Conservation (phyloP, 768 basidiomycete species). For the Kwoniella botswanensis region DNA sequence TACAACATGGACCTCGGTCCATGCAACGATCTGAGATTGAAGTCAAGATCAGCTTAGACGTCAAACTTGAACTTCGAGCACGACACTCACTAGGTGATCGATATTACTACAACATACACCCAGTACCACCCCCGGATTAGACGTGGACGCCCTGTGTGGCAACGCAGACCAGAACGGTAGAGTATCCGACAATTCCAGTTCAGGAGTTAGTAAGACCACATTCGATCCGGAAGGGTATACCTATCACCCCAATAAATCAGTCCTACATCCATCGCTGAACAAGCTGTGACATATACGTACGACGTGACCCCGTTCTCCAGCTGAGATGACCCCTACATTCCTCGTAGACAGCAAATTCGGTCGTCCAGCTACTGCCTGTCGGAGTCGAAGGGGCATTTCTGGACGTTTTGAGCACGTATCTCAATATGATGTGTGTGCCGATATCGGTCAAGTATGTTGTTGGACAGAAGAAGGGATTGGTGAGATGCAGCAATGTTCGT, state of each 20-base stretch:
- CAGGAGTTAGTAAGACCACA: slow-evolving; percentile 36
- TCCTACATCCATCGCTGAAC: not conserved
- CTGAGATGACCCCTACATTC: slow-evolving; percentile 16
- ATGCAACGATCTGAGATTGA: slow-evolving; percentile 42
- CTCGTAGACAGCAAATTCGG: slow-evolving; percentile 26
- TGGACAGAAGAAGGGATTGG: not conserved
- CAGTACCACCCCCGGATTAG: slow-evolving; percentile 23
- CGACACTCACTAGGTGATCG: slow-evolving; percentile 28
- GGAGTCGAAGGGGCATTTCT: slow-evolving; percentile 45
- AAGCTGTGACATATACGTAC: slow-evolving; percentile 25
- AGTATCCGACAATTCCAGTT: slow-evolving; percentile 36
- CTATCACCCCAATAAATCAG: slow-evolving; percentile 28
- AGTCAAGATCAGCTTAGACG: too few species aligned
- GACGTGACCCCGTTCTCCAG: slow-evolving; percentile 33
- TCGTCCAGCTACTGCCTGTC: slow-evolving; percentile 46
- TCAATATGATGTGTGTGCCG: not conserved
- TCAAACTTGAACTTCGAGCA: not conserved
- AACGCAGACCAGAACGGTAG: slow-evolving; percentile 44
- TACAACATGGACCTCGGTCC: slow-evolving; percentile 43
- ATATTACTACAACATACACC: slow-evolving; percentile 34
- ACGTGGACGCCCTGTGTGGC: slow-evolving; percentile 38
- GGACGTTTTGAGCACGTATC: not conserved
- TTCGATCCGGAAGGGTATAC: slow-evolving; percentile 39
- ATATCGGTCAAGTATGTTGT: not conserved
- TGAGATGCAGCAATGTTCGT: not conserved